Evolutionary conservation across 768 basidiomycete species (phyloP), one percentile per base, ranked within the genome.

Genomic region (Suillus bovinus): DNA sequence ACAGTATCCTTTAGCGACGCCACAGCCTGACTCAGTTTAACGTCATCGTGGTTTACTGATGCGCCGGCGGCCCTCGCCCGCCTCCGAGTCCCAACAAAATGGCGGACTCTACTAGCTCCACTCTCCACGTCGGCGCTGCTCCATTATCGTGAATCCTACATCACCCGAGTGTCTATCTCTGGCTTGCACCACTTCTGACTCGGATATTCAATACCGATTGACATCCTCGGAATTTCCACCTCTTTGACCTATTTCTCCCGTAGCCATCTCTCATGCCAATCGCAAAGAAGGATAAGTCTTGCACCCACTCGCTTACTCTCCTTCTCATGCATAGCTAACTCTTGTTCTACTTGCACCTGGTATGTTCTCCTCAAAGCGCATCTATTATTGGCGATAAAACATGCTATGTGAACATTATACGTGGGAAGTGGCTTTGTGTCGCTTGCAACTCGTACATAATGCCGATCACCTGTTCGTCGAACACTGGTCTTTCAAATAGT

Each of bases 381-480:
- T 34, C n/a, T 34, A 54, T 22, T 17, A 55, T 24, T 10, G 22
- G 34, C 16, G 24, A 38, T 38, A 38, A 56, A 27, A 27, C 10
- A 54, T 9, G 17, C 36, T 11, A 34, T 11, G 22, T 10, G 24
- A 34, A 54, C 0, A 27, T 27, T 10, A 34, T 8, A 34, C 33
- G 38, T 56, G 38, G 39, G 55, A 56, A 36, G 33, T 17, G 4
- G 5, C 55, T 27, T 56, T 39, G 55, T 56, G 55, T 56, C 39
- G 55, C 24, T 22, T 7, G 53, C 20, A 4, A n/a, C 4, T 10
- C 4, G 22, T 34, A 55, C 24, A 22, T 39, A 56, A 20, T 27
- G 24, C 55, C 55, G 55, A 56, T 29, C 27, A 27, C 38, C 17
- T 5, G 2, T 27, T 16, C 22, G 0, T 22, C 34, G 22, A 38